Evolutionary conservation across 805 yeast genomes (phyloP).

Genomic region (Danielia reshetovae): DNA sequence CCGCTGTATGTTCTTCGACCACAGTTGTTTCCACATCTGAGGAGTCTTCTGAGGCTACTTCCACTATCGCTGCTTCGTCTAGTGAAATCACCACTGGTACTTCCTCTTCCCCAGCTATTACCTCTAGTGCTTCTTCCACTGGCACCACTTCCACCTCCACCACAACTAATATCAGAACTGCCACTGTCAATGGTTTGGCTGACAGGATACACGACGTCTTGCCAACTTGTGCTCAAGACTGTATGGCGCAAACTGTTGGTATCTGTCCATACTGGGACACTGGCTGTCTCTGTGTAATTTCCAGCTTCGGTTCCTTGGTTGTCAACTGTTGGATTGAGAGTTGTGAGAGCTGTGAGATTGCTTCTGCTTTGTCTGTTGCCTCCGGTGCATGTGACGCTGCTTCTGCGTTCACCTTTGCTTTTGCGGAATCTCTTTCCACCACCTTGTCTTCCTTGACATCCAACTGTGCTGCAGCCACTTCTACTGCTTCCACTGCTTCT

Average conservation of each 20-base stretch:
- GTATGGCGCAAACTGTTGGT: conserved; percentile 6
- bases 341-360: conserved; percentile 9
- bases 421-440: not conserved
- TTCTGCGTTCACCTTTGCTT: conserved; percentile 5
- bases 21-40: not conserved
- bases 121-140: not conserved
- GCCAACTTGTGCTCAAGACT: conserved; percentile 11
- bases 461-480: not conserved
- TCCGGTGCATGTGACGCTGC: conserved; percentile 9
- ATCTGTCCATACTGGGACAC: conserved; percentile 14
- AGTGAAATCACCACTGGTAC: not conserved
- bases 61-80: not conserved
- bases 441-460: conserved; percentile 4
- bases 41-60: not conserved
- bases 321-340: conserved; percentile 10
- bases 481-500: conserved; percentile 3
- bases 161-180: conserved; percentile 4
- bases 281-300: conserved; percentile 14
- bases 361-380: conserved; percentile 6
- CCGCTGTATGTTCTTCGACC: conserved; percentile 2
- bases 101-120: not conserved
- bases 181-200: conserved; percentile 12
- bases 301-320: conserved; percentile 7
- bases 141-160: conserved; percentile 1
- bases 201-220: conserved; percentile 8